phyloP scores from a whole-genome alignment of 1,284 basidiomycete genomes.

The Rhodotorula glutinis region DNA sequence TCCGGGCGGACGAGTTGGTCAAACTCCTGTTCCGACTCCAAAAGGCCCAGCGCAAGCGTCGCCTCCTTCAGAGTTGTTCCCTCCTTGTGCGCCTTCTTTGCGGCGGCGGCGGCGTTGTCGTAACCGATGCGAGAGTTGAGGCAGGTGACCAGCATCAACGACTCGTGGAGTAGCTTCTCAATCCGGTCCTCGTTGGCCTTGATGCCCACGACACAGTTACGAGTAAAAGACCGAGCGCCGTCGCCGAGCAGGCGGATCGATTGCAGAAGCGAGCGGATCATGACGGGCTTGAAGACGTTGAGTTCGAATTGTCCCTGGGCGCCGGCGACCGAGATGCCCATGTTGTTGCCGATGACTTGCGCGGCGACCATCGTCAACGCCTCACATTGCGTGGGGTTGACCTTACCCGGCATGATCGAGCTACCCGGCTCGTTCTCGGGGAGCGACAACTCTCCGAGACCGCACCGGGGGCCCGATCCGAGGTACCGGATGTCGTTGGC shows the following conservation, averaged over 20 bases:
- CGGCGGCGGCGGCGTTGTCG: conserved; percentile 83
- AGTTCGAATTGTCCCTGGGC: conserved; percentile 96
- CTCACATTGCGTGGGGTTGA: conserved; percentile 99
- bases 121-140: conserved; percentile 81
- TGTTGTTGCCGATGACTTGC: conserved; percentile 98
- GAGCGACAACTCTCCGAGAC: conserved; percentile 87
- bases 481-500: conserved; percentile 99
- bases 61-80: conserved; percentile 94
- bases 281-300: conserved; percentile 99
- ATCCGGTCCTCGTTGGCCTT: conserved; percentile 94
- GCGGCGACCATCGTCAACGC: conserved; percentile 98
- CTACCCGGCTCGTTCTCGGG: conserved; percentile 99
- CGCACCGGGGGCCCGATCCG: conserved; percentile 95
- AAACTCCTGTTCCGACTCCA: conserved; percentile 82
- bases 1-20: conserved; percentile 94
- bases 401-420: conserved; percentile 99
- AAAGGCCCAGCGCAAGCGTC: conserved; percentile 77
- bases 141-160: conserved; percentile 93
- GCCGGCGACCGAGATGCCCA: conserved; percentile 85
- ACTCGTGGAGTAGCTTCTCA: conserved; percentile 83
- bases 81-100: conserved; percentile 99
- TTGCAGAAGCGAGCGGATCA: conserved; percentile 96
- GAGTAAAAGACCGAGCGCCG: conserved; percentile 87
- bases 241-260: conserved; percentile 91
- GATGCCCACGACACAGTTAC: conserved; percentile 95